These are phyloP conservation scores for Sugiyamaella xylanicola DNA, from an alignment of 1,139 yeast genomes.

Conservation along the genomic window DNA sequence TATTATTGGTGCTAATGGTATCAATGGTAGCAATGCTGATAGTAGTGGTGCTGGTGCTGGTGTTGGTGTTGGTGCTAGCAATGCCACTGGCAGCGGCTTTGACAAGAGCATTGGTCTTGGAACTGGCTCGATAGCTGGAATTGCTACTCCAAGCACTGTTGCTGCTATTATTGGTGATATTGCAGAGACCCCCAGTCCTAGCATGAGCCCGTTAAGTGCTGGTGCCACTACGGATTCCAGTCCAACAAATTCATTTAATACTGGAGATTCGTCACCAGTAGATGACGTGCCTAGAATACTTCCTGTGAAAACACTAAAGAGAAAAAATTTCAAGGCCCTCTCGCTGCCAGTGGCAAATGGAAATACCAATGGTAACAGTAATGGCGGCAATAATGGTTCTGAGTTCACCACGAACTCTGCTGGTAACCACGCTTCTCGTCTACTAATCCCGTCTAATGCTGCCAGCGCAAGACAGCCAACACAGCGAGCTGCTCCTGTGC, in stretches of 20 bases:
- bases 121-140: too few relatives aligned
- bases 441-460: neutral
- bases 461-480: neutral
- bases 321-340: conserved; percentile 74
- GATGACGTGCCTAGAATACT: conserved; percentile 33
- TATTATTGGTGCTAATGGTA: neutral
- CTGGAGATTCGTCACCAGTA: neutral
- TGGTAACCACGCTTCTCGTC: neutral
- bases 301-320: conserved; percentile 61
- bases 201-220: neutral
- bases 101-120: too few relatives aligned
- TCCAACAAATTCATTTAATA: neutral
- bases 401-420: neutral
- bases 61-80: neutral
- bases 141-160: too few relatives aligned
- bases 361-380: neutral
- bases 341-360: conserved; percentile 46
- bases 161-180: too few relatives aligned
- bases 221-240: neutral
- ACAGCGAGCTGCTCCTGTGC: neutral
- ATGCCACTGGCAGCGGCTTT: too few relatives aligned
- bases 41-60: neutral
- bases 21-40: too few relatives aligned
- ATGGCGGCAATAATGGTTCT: neutral
- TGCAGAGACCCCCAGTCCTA: neutral